Evolutionary conservation across 208 protist genomes (phyloP).

Genomic region (Phytomonas sp.): DNA sequence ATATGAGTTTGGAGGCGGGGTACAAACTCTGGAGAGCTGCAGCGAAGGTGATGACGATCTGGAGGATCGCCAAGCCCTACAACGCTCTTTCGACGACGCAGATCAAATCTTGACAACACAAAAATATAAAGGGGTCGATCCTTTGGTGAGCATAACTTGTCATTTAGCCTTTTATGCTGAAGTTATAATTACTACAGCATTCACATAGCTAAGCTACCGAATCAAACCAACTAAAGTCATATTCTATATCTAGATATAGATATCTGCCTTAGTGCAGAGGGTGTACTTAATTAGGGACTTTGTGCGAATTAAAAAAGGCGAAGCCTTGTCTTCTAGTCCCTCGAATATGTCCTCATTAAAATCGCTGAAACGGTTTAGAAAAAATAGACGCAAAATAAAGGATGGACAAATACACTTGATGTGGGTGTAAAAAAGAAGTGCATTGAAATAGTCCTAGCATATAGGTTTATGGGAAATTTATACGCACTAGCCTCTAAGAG

Average conservation of each 20-base stretch:
- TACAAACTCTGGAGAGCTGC: background rate
- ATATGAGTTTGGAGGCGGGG: background rate
- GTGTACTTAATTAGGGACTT: background rate
- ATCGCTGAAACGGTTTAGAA: background rate
- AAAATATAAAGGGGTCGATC: background rate
- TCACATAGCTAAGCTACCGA: background rate
- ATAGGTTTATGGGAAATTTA: no score
- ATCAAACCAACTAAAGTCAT: background rate
- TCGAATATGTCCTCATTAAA: background rate
- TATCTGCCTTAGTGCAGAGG: no score
- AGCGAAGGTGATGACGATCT: background rate
- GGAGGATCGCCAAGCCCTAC: background rate
- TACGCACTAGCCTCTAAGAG: background rate
- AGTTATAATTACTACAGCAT: background rate
- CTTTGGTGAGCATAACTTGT: background rate
- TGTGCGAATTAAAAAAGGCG: background rate
- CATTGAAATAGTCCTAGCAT: background rate
- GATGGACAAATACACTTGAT: background rate
- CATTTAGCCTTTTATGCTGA: background rate
- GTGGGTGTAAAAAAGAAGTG: background rate
- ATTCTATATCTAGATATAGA: background rate
- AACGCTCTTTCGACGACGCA: background rate
- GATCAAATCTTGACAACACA: background rate
- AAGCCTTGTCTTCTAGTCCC: background rate
- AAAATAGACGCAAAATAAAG: background rate